These are phyloP conservation scores for Ustilago hordei DNA, from an alignment of 1,284 basidiomycete species.

Conservation along the genomic window DNA sequence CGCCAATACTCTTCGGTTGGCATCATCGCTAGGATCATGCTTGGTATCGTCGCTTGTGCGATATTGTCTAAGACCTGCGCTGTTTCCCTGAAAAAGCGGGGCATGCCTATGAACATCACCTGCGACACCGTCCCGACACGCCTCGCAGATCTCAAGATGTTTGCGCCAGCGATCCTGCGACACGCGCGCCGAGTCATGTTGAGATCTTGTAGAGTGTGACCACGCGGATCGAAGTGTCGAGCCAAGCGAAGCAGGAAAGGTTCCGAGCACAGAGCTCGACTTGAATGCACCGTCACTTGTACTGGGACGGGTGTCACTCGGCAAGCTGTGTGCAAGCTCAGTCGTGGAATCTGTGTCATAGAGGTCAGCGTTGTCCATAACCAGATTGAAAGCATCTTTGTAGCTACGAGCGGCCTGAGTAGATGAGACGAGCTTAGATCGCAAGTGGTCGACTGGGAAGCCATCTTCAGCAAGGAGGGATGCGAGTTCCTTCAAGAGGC, in stretches of 20 bases:
- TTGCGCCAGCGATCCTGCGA: conserved; percentile 51
- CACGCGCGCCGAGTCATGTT: conserved; percentile 5
- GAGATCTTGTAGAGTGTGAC: neutral
- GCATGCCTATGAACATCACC: conserved; percentile 20
- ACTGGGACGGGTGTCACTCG: neutral
- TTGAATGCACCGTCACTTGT: neutral
- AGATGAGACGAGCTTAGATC: conserved; percentile 14
- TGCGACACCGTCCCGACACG: conserved; percentile 66
- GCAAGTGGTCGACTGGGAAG: conserved; percentile 46
- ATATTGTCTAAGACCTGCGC: neutral
- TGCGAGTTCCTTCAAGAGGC: conserved; percentile 32
- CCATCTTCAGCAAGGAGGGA: conserved; percentile 39
- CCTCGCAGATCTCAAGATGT: conserved; percentile 70
- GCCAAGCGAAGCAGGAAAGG: conserved; percentile 32
- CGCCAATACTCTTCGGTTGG: conserved; percentile 10
- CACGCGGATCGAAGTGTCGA: conserved; percentile 22
- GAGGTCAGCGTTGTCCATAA: conserved; percentile 24
- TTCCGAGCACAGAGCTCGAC: conserved; percentile 11
- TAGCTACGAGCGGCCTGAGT: conserved; percentile 4
- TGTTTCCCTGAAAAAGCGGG: neutral
- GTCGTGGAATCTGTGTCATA: neutral
- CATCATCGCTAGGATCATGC: neutral
- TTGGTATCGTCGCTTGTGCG: neutral
- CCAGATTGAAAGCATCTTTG: conserved; percentile 27
- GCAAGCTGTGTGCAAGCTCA: conserved; percentile 12